Conservation (phyloP, 2,329 filamentous ascomycete species). For the Escovopsis weberi region DNA sequence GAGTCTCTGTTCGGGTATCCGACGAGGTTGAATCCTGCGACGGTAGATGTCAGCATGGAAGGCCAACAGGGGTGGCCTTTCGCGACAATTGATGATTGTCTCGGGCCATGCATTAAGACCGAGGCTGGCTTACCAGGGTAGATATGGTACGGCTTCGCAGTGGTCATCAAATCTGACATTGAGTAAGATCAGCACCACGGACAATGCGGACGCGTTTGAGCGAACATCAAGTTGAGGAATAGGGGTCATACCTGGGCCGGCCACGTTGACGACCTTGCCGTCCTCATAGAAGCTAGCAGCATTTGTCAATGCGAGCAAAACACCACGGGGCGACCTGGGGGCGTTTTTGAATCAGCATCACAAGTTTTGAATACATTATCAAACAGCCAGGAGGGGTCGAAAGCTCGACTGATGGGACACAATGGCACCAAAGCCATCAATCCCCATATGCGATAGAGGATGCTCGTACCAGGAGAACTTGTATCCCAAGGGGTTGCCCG, state of each 20-base stretch:
- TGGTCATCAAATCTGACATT: constrained; percentile 54
- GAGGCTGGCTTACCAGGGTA: constrained; percentile 43
- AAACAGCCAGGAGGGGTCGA: too few relatives aligned
- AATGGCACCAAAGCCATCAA: too few relatives aligned
- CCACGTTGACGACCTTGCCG: constrained; percentile 56
- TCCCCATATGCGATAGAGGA: too few relatives aligned
- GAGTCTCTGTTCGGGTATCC: constrained; percentile 90
- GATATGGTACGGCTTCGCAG: constrained; percentile 74
- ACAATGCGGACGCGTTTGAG: too few relatives aligned
- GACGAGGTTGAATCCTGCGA: constrained; percentile 40
- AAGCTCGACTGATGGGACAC: too few relatives aligned
- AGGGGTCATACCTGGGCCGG: constrained; percentile 15
- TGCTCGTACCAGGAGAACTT: constrained; percentile 51
- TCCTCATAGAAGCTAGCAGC: constrained; percentile 67
- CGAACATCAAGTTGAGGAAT: too few relatives aligned
- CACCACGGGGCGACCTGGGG: constrained; percentile 51
- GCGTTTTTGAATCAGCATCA: too few relatives aligned
- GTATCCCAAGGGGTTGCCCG: constrained; percentile 86
- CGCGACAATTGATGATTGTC: constrained; percentile 34
- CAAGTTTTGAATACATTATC: too few relatives aligned
- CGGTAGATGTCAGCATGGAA: too few relatives aligned
- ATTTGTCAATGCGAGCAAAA: constrained; percentile 76
- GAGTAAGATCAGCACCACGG: too few relatives aligned
- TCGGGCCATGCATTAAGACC: too few relatives aligned
- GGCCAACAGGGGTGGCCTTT: too few relatives aligned